Evolutionary conservation across 1,139 yeast species (phyloP), one percentile per base, ranked within the genome.

Genomic region (Williopsis jadinii): DNA sequence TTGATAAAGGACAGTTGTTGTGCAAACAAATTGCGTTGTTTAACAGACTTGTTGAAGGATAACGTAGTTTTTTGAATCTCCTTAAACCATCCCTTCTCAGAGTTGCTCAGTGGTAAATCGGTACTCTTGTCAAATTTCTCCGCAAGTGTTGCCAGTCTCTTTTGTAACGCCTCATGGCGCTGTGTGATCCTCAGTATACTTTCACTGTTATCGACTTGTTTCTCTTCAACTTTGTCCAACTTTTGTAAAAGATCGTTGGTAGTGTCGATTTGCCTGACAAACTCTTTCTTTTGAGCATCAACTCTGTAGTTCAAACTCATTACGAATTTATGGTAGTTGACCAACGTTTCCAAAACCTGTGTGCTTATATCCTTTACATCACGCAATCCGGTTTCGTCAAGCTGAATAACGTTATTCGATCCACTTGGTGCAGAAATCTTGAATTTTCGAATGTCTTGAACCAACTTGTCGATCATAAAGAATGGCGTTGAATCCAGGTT

Each of bases 71-170:
- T 55, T 37, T 60, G 62, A 11, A 73, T 57, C 48, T 71, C 77
- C 26, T 54, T 60, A 47, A 68, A 64, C 77, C 77, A 74, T 30
- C 53, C 57, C 45, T 60, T 56, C 49, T 74, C 80, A 11, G 64
- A 58, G 2, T 58, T 58, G 38, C 68, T 63, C 29, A 72, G 50
- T 1, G 67, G 63, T 11, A 58, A 40, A 11, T 61, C 56, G 28
- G 55, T 50, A 19, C 47, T 48, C 28, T 9, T 40, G 26, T 32
- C 44, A 8, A 70, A 41, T 30, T 52, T 58, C 3, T 56, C 51
- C 11, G 56, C 53, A 8, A 73, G 48, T 9, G 42, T 45, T 3
- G 51, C 48, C 9, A 67, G 51, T 37, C 77, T 61, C 19, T 53
- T 50, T n/a, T 56, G 51, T 11, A 70, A 45, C 3, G 36, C 26